Conservation (phyloP, 129 eudicot genomes). For the Flaveria linearis region DNA sequence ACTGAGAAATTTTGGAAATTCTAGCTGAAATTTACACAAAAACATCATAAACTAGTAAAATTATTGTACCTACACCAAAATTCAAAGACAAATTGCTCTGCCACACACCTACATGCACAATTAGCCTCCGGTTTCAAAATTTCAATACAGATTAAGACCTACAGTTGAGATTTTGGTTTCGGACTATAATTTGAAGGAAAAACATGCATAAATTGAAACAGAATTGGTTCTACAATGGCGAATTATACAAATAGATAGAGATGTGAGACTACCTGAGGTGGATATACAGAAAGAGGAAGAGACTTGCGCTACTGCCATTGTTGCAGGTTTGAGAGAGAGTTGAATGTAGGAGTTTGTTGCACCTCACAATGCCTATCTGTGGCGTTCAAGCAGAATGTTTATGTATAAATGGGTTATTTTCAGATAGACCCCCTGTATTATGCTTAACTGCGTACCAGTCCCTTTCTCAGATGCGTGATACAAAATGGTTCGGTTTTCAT, state of each 20-base stretch:
- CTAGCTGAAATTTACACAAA: conserved; percentile 35
- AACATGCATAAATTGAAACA: neutral
- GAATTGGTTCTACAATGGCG: conserved; percentile 1
- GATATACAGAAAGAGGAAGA: conserved; percentile 56
- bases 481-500: no score
- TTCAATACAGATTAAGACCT: neutral
- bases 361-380: conserved; percentile 46
- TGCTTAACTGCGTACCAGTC: neutral
- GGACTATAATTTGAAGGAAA: neutral
- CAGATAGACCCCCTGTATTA: neutral
- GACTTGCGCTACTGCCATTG: conserved; percentile 57
- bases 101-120: conserved; percentile 8
- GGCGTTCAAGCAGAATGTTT: neutral
- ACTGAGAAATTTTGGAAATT: conserved; percentile 7
- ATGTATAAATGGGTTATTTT: neutral
- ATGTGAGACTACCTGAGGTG: conserved; percentile 40
- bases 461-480: no score
- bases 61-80: neutral
- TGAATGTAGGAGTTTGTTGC: conserved; percentile 22
- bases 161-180: neutral
- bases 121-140: neutral
- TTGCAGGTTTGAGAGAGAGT: conserved; percentile 12
- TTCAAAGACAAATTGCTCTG: neutral
- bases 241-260: neutral
- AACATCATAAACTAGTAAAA: neutral